Percentiles rank a stretch among this genome's conserved stretches.
Conservation (phyloP, 495 filamentous ascomycete genomes). For the Cryomyces antarcticus region DNA sequence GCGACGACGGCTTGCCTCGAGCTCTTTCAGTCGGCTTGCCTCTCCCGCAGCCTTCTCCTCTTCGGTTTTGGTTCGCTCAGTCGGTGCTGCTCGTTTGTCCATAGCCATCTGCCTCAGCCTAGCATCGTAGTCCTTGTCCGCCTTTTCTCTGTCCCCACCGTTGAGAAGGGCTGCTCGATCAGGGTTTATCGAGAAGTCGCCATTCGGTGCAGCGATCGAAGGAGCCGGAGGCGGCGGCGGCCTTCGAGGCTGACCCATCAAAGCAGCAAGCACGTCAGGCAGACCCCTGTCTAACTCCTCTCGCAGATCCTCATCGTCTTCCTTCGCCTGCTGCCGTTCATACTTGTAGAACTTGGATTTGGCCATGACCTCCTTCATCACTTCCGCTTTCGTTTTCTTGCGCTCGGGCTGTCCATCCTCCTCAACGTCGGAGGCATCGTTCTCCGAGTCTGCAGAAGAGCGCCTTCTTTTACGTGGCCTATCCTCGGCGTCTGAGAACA, state of each 20-base stretch:
- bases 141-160: conserved; percentile 33
- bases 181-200: conserved; percentile 28
- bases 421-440: conserved; percentile 18
- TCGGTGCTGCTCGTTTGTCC: conserved; percentile 65
- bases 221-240: conserved; percentile 17
- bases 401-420: conserved; percentile 38
- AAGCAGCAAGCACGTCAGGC: conserved; percentile 52
- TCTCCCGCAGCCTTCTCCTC: conserved; percentile 69
- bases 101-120: conserved; percentile 58
- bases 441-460: conserved; percentile 21
- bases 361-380: conserved; percentile 92
- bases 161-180: conserved; percentile 36
- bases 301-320: conserved; percentile 82
- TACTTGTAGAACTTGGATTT: conserved; percentile 93
- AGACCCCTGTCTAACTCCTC: conserved; percentile 62
- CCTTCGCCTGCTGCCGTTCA: conserved; percentile 79
- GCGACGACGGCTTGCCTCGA: conserved; percentile 55
- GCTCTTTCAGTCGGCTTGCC: conserved; percentile 46
- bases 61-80: conserved; percentile 73
- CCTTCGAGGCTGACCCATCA: conserved; percentile 29
- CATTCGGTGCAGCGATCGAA: neutral
- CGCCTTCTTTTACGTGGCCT: conserved; percentile 39
- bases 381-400: conserved; percentile 85
- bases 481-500: conserved; percentile 14
- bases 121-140: conserved; percentile 70